Percentiles rank a stretch among this genome's conserved stretches.
These are phyloP conservation scores for Amylocarpus encephaloides DNA, from an alignment of 2,329 filamentous ascomycete species.

Conservation along the genomic window DNA sequence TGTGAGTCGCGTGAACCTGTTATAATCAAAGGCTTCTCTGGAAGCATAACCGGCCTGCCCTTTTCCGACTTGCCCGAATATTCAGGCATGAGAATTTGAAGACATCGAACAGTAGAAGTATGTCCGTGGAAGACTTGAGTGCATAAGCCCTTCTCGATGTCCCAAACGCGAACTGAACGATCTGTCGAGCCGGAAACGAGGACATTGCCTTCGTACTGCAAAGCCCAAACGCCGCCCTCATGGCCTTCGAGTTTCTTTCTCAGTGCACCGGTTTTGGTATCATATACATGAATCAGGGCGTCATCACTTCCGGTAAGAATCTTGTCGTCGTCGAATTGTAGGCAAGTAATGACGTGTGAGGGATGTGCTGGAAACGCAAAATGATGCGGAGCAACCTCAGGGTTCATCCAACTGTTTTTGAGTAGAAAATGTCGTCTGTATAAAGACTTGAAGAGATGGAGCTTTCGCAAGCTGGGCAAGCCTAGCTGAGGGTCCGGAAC, in stretches of 20 bases:
- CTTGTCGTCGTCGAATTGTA: constrained; percentile 97
- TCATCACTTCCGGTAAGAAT: constrained; percentile 97
- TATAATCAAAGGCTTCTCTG: constrained; percentile 91
- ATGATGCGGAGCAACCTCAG: constrained; percentile 77
- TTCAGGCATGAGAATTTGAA: constrained; percentile 88
- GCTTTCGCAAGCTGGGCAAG: constrained; percentile 67
- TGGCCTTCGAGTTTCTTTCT: constrained; percentile 83
- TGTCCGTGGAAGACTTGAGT: constrained; percentile 97
- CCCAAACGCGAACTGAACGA: constrained; percentile 97
- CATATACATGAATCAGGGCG: constrained; percentile 95
- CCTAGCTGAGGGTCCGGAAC: constrained; percentile 79
- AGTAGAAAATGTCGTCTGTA: constrained; percentile 92
- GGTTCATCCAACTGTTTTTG: constrained; percentile 84
- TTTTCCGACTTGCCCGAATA: constrained; percentile 65
- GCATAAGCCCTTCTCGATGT: constrained; percentile 87
- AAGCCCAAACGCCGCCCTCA: constrained; percentile 94
- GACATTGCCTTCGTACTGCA: constrained; percentile 93
- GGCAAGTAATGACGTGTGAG: constrained; percentile 91
- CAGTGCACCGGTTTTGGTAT: constrained; percentile 87
- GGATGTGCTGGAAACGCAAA: constrained; percentile 96
- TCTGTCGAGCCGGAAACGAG: constrained; percentile 95
- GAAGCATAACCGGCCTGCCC: constrained; percentile 78
- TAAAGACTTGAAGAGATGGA: constrained; percentile 93
- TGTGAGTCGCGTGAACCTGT: constrained; percentile 95
- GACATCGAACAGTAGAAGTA: constrained; percentile 90